Base-by-base conservation (phyloP, 768 basidiomycete species). In the Suillus bovinus region DNA sequence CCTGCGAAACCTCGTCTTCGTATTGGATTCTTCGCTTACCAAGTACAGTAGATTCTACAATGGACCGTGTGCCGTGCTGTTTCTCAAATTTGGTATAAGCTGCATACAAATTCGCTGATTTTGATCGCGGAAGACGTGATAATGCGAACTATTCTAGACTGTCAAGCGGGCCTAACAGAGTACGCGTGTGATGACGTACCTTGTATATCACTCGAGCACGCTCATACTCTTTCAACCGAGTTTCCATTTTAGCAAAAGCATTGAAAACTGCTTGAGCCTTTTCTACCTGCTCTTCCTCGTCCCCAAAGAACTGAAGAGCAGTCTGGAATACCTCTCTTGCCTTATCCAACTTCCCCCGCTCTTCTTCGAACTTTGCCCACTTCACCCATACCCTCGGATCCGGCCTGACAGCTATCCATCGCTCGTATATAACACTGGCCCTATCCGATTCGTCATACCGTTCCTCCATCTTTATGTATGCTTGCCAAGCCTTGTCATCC, bases 401-500 rank as follows among this genome's bases (percentile, higher is more conserved):
- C 29, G 88, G 86, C 56, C 73, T 75, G 39, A 93, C 85, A 4
- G 86, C 88, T 58, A 93, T 83, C 91, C 94, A 94, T 10, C 94
- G 83, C 71, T 99, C 96, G 72, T 96, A 97, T 39, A 99, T 90
- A 24, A 88, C 80, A 62, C 94, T 96, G 3, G 95, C 96, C 10
- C 97, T 83, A 68, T 98, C 97, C 24, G 87, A 77, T 75, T 99
- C 97, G 61, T 87, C 81, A 73, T 99, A 99, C 58, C 97, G 85
- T 71, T 90, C 88, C 79, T 99, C 97, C 74, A 99, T 82, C 79
- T 99, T 99, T 82, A 99, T 93, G 77, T 96, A 99, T n/a, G 94
- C 94, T 72, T 95, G 93, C 96, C 96, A 99, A 4, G 96, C 95
- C 80, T 98, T 98, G 84, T 99, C 97, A 69, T 99, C 96, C 1